Evolutionary conservation across 768 basidiomycete species (phyloP), one percentile per base, ranked within the genome.

Genomic region (Trametes cinnabarina): DNA sequence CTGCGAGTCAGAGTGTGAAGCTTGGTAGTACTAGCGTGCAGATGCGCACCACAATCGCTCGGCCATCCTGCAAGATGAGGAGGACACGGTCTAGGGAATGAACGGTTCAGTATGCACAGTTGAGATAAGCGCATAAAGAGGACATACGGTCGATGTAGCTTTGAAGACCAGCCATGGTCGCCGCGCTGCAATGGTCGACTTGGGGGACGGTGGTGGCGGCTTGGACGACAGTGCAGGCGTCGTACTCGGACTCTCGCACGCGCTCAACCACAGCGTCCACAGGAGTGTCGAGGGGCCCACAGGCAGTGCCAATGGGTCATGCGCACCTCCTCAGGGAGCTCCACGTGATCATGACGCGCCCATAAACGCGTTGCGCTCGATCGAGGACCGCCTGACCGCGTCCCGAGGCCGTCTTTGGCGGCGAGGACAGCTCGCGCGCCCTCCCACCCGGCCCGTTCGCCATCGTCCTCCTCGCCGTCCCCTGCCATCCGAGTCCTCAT

Each of bases 51-150:
- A 96, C 86, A 71, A 98, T 97, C 40, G 90, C 85, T 66, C 96
- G 86, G 50, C 96, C 96, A 72, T 99, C 96, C 79, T 98, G 94
- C 32, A 98, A 87, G 63, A 98, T 86, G 69, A 98, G 86, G 58
- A 95, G 82, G 65, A 98, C 94, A 71, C 87, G 90, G 66, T 88
- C 92, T 94, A 69, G 39, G 32, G 55, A 8, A 55, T 47, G 46
- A 19, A 12, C 8, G 9, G 25, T 12, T 51, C 19, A 57, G 41
- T 28, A 22, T 2, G 34, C 7, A 10, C 34, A 8, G 2, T 10
- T 8, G 8, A 41, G 3, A 30, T 40, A 19, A 5, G 35, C n/a
- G 2, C 7, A n/a, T 2, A 22, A 0, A 3, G 8, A 32, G 12
- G 10, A 74, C 86, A 65, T 63, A 87, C 90, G 88, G 80, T 94